These are phyloP conservation scores for Chimonanthus salicifolius DNA, from an alignment of 164 flowering plant genomes.

Conservation along the genomic window DNA sequence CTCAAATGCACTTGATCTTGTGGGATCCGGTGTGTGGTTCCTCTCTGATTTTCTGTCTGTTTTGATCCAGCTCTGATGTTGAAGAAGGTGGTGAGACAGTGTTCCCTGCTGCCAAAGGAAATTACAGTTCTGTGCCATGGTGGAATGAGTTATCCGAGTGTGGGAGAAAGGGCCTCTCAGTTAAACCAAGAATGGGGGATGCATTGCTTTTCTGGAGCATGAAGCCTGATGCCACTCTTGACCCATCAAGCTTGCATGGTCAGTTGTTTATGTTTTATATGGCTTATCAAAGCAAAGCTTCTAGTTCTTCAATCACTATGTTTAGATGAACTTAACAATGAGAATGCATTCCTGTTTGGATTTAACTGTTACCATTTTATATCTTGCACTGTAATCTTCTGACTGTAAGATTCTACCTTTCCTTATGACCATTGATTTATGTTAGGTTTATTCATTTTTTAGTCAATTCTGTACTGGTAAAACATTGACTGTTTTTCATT, in stretches of 20 bases:
- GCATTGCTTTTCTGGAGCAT: slow-evolving; percentile 97
- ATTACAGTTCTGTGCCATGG: slow-evolving; percentile 64
- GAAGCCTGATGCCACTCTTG: slow-evolving; percentile 84
- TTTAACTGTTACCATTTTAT: neutral
- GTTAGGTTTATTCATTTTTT: neutral
- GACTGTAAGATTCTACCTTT: neutral
- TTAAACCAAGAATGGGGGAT: slow-evolving; percentile 88
- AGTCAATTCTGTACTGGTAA: neutral
- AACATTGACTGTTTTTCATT: too few species aligned
- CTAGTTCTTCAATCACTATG: neutral
- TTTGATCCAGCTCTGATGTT: slow-evolving; percentile 74
- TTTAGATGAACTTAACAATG: neutral
- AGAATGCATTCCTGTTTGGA: neutral
- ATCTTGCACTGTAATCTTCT: neutral
- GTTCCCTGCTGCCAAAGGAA: slow-evolving; percentile 72
- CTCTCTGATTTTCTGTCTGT: neutral
- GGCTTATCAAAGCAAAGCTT: neutral
- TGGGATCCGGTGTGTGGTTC: neutral
- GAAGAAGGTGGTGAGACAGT: slow-evolving; percentile 99
- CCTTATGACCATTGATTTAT: neutral
- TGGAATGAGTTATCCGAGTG: slow-evolving; percentile 87
- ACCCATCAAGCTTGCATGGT: slow-evolving; percentile 94
- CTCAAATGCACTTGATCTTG: neutral
- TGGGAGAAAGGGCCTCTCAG: slow-evolving; percentile 67
- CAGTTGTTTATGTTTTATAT: slow-evolving; percentile 14